These are phyloP conservation scores for Mycosphaerella arachidis DNA, from an alignment of 2,329 filamentous ascomycete genomes.

Conservation along the genomic window DNA sequence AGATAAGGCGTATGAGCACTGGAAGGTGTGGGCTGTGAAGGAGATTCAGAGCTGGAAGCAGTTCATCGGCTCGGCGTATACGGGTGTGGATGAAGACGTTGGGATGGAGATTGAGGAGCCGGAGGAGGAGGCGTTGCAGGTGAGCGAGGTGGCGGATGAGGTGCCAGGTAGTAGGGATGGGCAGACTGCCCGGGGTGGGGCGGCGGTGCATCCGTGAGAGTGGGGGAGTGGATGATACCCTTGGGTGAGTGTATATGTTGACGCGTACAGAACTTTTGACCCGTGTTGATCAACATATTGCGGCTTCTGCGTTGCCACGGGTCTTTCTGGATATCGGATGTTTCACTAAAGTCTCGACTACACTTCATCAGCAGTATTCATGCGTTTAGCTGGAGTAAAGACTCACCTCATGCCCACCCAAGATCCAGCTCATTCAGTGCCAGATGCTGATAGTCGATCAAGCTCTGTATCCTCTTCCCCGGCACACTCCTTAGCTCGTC, in stretches of 20 bases:
- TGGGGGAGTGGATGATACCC: slow-evolving; percentile 11
- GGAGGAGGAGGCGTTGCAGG: slow-evolving; percentile 34
- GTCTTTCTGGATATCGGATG: too few species aligned
- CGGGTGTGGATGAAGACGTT: slow-evolving; percentile 30
- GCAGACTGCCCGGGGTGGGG: slow-evolving; percentile 37
- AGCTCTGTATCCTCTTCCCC: too few species aligned
- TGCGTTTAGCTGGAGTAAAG: too few species aligned
- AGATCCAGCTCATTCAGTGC: too few species aligned
- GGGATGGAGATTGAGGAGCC: slow-evolving; percentile 30
- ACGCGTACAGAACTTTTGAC: not conserved
- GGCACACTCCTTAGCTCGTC: too few species aligned
- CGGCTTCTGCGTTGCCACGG: too few species aligned
- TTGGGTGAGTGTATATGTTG: not conserved
- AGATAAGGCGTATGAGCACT: slow-evolving; percentile 71
- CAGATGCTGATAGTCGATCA: too few species aligned
- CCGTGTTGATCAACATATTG: not conserved
- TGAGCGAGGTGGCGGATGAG: slow-evolving; percentile 29
- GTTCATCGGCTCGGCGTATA: slow-evolving; percentile 43
- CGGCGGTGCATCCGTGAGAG: slow-evolving; percentile 32
- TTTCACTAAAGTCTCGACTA: too few species aligned
- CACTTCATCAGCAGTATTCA: too few species aligned
- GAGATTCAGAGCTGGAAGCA: slow-evolving; percentile 49
- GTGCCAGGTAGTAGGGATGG: slow-evolving; percentile 33
- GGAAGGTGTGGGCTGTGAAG: slow-evolving; percentile 72
- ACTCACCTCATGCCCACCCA: too few species aligned